These are phyloP conservation scores for Craterostigma plantagineum DNA, from an alignment of 257 asterid genomes.

Conservation along the genomic window DNA sequence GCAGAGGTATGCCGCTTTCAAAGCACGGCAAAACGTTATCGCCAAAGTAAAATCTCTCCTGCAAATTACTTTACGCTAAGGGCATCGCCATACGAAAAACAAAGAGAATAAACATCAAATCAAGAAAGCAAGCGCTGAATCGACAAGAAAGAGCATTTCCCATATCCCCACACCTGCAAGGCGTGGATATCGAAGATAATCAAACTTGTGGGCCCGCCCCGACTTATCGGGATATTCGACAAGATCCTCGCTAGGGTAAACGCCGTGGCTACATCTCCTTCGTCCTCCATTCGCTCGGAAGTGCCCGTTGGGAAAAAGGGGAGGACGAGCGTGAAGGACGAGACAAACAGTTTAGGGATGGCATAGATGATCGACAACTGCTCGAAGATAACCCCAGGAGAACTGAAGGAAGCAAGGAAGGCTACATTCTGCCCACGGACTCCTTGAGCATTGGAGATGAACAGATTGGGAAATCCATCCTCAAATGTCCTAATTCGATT, in stretches of 20 bases:
- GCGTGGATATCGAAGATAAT: conserved; percentile 96
- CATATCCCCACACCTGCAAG: conserved; percentile 2
- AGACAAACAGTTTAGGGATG: conserved; percentile 76
- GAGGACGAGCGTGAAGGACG: conserved; percentile 90
- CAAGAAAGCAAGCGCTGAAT: too few relatives aligned
- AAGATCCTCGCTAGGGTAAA: conserved; percentile 91
- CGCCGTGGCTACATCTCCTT: conserved; percentile 98
- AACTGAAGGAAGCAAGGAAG: conserved; percentile 93
- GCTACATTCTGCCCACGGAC: conserved; percentile 94
- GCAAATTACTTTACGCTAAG: conserved; percentile 7
- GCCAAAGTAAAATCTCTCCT: conserved; percentile 98
- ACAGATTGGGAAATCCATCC: conserved; percentile 95
- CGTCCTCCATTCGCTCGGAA: conserved; percentile 98
- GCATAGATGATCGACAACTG: conserved; percentile 80
- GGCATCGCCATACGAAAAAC: too few relatives aligned
- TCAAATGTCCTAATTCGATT: conserved; percentile 56
- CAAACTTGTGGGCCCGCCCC: conserved; percentile 94
- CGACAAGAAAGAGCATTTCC: too few relatives aligned
- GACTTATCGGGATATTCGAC: conserved; percentile 71
- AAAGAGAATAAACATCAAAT: too few relatives aligned
- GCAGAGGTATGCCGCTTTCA: conserved; percentile 94
- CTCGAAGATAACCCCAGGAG: conserved; percentile 96
- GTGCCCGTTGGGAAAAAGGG: conserved; percentile 99
- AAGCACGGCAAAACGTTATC: conserved; percentile 88
- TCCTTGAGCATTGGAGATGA: conserved; percentile 91